Base-by-base conservation (phyloP, 176 grass and related monocot genomes). In the Juncus inflexus region DNA sequence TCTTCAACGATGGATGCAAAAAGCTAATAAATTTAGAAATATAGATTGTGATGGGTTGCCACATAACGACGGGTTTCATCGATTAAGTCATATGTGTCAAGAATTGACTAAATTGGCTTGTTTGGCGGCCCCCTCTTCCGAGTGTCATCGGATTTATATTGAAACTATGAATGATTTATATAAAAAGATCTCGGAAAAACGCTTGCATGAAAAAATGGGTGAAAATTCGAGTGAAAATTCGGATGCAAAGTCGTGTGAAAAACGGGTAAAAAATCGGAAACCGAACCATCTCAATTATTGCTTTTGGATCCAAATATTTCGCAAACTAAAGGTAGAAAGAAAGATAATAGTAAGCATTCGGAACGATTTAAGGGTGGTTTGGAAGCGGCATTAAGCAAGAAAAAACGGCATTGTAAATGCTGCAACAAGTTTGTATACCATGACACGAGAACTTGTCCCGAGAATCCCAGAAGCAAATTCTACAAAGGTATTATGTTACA, bases 261-360 rank as follows among this genome's bases (percentile, higher is more conserved):
- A 62, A 12, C 9, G 4, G 42, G 6, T 14, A 3, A 41, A 42
- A 6, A 63, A 40, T n/a, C 39, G 39, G 61, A 7, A 8, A 42
- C 6, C 6, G 37, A 6, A n/a, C 6, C 15, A 42, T 7, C 7
- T 4, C 61, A 63, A 5, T 4, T 7, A 11, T 40, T 42, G n/a
- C 9, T 63, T 63, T 5, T 37, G 6, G 37, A 63, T 63, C 61
- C 61, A n/a, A 10, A 41, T 63, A 63, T 63, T 42, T 63, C 35
- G 2, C 39, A 42, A 41, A 63, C 61, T 6, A 63, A 63, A 40
- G 61, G 61, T 9, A 37, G 37, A 4, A 63, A 63, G 10, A 63
- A 63, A 41, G 61, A 38, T 7, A 37, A 10, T 12, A 12, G 37
- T 9, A 40, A 62, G 3, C 37, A 62, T 12, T 40, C 60, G 41